Evolutionary conservation across 2,329 filamentous ascomycete species (phyloP), one percentile per base, ranked within the genome.

Genomic region (Diaporthe sp.): DNA sequence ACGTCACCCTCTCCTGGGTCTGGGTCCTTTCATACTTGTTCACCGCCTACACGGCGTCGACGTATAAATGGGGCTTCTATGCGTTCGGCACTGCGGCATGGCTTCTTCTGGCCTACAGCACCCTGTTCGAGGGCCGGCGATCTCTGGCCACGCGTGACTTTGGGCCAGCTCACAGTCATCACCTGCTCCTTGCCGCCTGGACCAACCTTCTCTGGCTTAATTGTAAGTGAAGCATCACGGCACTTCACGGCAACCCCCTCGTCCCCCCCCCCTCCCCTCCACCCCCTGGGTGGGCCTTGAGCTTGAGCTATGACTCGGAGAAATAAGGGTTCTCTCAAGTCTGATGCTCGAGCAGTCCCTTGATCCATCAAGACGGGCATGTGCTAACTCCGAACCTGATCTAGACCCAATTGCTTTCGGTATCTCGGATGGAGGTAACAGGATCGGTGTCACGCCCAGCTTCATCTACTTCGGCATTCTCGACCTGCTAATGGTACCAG

Each of bases 21-120:
- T 91, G 89, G 87, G 79, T 90, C 76, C 78, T 90, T 78, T 82
- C 84, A 31, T 90, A 90, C 80, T 85, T 90, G 42, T 83, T 86
- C 71, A 84, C 83, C 31, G 87, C 89, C 71, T 87, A 86, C 81
- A 89, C 87, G 4, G 75, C 79, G 9, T 86, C 85, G 65, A 85
- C 82, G 78, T 90, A 91, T 82, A 90, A 90, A 82, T 91, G 89
- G 89, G 90, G 89, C 8, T 91, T 90, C 84, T 91, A 83, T 79
- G 86, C 83, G 77, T 89, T 90, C 74, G 89, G 88, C 77, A 87
- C 86, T 20, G 76, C 86, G 22, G 86, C 88, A 53, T 88, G 84
- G 75, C 51, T 87, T 9, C 82, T 88, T 68, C 84, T 90, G n/a
- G 85, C 86, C 39, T 81, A 83, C 80, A 85, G 84, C 77, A 88